A percentile compares a stretch with the other conserved stretches of the same genome.
phyloP scores from a whole-genome alignment of 1,139 yeast genomes.

The Geotrichum reessii region DNA sequence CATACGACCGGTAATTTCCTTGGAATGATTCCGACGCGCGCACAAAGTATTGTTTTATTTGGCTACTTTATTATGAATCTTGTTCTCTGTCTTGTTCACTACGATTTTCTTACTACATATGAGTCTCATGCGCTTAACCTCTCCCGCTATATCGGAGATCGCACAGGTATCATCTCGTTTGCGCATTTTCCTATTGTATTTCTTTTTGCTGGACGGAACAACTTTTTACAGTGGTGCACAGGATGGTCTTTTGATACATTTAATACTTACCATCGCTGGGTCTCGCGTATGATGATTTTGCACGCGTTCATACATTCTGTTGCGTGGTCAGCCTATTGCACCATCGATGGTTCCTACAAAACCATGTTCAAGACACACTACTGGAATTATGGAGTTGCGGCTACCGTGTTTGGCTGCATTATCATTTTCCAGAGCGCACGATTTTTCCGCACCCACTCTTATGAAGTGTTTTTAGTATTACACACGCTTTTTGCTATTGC shows the following conservation, averaged over 20 bases:
- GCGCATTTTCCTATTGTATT: conserved; percentile 49
- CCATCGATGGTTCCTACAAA: conserved; percentile 12
- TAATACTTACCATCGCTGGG: conserved; percentile 60
- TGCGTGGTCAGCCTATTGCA: conserved; percentile 22
- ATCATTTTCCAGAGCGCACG: conserved; percentile 47
- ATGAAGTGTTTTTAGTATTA: conserved; percentile 56
- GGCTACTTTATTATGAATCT: conserved; percentile 43
- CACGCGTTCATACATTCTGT: conserved; percentile 40
- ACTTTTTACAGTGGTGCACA: conserved; percentile 55
- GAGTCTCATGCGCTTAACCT: conserved; percentile 37
- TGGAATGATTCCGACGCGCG: conserved; percentile 50
- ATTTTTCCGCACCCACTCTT: conserved; percentile 48
- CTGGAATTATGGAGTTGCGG: conserved; percentile 50
- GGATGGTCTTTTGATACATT: conserved; percentile 64
- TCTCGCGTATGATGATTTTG: conserved; percentile 48
- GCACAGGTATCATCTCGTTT: conserved; percentile 51
- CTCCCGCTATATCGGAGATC: conserved; percentile 52
- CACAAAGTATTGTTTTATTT: conserved; percentile 47
- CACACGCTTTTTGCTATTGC: conserved; percentile 57
- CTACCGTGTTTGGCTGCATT: conserved; percentile 39
- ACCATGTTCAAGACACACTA: conserved; percentile 29
- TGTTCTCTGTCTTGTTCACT: conserved; percentile 39
- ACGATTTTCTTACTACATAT: conserved; percentile 39
- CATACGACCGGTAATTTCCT: background rate
- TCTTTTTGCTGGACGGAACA: conserved; percentile 62